Evolutionary conservation across 202 grass and related monocot species (phyloP), one percentile per base, ranked within the genome.

Genomic region (Digitaria exilis): DNA sequence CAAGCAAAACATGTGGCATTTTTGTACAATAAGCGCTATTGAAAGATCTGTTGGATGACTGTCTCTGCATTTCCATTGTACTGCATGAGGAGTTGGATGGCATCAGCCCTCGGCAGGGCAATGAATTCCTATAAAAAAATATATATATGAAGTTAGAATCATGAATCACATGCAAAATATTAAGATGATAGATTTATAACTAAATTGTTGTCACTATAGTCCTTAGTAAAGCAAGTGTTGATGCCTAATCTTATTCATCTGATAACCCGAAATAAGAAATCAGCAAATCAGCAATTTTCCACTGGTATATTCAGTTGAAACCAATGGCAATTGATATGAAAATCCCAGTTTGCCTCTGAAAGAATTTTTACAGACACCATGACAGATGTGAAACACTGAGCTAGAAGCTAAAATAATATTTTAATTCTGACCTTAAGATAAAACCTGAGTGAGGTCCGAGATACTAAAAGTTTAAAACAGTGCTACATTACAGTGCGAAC

Each of bases 21-120:
- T 58, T 58, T 58, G 64, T 89, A 84, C 80, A 89, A 4, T 64
- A 86, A 55, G 58, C 15, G 66, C 83, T 99, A 99, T 32, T 87
- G 95, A 86, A 99, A 96, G 15, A 96, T 96, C 31, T 99, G 89
- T 84, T 99, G 93, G 83, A 99, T 99, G 15, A 94, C 96, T 41
- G 78, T 59, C 84, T 99, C 96, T 12, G 96, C 96, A 92, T 96
- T 86, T 66, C 93, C 93, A 35, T 89, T 90, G 61, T 96, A 96
- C 73, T 99, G 96, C 86, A 88, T 82, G 11, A 99, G 93, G 17
- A 99, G 87, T 71, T 99, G 93, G 49, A 99, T 99, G 21, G 96
- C 96, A 3, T 98, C 96, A 7, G 89, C 87, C 82, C 96, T 87
- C 12, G 93, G 91, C 91, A 99, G 82, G 49, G 96, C 93, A 85